phyloP scores from a whole-genome alignment of 164 flowering plant genomes.

The Macadamia integrifolia region DNA sequence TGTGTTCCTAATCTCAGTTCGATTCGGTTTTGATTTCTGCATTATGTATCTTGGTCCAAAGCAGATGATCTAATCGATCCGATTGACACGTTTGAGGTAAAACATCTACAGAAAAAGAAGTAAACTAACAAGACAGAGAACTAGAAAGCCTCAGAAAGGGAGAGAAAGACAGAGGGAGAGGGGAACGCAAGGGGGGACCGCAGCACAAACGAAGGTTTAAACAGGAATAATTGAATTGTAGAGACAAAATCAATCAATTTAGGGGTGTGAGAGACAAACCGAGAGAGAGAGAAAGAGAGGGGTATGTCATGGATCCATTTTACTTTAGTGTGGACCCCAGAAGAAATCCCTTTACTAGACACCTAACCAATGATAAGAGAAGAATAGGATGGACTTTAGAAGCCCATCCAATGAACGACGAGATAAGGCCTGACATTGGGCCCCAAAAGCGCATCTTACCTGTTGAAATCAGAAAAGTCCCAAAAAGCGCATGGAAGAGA shows the following conservation, averaged over 20 bases:
- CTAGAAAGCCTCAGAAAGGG: background rate
- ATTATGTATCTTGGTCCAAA: too few relatives aligned
- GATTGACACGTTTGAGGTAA: background rate
- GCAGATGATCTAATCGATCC: too few relatives aligned
- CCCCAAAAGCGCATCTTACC: slow-evolving; percentile 34
- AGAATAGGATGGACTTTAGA: slow-evolving; percentile 32
- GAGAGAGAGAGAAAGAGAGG: background rate
- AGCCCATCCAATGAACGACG: slow-evolving; percentile 39
- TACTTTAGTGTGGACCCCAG: slow-evolving; percentile 19
- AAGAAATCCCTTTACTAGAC: slow-evolving; percentile 35
- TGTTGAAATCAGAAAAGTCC: background rate
- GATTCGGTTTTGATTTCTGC: too few relatives aligned
- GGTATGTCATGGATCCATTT: slow-evolving; percentile 15
- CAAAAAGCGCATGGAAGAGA: slow-evolving; percentile 25
- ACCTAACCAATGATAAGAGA: slow-evolving; percentile 36
- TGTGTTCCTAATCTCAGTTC: too few relatives aligned
- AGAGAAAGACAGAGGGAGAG: background rate
- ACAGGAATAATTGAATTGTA: background rate
- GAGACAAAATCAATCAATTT: background rate
- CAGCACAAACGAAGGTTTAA: too few relatives aligned
- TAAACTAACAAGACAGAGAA: background rate
- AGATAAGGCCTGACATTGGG: slow-evolving; percentile 59
- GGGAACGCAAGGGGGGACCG: background rate
- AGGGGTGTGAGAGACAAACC: background rate
- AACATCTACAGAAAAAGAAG: background rate